Evolutionary conservation across 208 protist genomes (phyloP).

Genomic region (Sergeia podlipaevii): DNA sequence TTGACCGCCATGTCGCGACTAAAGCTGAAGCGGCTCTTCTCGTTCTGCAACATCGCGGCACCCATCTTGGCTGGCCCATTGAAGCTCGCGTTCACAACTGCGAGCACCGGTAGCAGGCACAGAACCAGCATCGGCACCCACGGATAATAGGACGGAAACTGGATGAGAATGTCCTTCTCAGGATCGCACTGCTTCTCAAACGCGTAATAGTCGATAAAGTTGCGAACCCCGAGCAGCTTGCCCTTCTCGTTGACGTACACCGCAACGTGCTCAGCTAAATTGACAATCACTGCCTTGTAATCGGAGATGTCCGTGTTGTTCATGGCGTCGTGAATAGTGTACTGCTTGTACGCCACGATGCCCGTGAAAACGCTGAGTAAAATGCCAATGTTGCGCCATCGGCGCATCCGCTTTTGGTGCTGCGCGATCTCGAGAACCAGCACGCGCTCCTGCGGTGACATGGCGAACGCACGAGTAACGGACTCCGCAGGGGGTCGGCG

Average conservation of each 20-base stretch:
- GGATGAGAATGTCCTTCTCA: constrained; percentile 55
- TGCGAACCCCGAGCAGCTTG: constrained; percentile 42
- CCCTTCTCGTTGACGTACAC: constrained; percentile 52
- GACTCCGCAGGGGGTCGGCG: constrained; percentile 32
- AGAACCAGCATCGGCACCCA: constrained; percentile 78
- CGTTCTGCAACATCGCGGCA: constrained; percentile 19
- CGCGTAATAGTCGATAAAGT: constrained; percentile 65
- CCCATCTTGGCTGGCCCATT: constrained; percentile 27
- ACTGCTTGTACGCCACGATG: constrained; percentile 27
- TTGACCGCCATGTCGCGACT: constrained; percentile 56
- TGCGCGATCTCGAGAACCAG: constrained; percentile 35
- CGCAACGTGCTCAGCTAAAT: constrained; percentile 44
- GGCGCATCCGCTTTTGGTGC: constrained; percentile 20
- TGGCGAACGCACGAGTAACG: constrained; percentile 41
- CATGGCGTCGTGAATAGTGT: constrained; percentile 25
- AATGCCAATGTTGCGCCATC: constrained; percentile 20
- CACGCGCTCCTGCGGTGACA: constrained; percentile 53
- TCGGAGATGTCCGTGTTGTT: constrained; percentile 38
- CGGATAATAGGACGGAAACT: constrained; percentile 58
- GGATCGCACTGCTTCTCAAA: constrained; percentile 61
- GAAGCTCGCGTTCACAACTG: constrained; percentile 39
- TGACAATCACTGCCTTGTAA: constrained; percentile 48
- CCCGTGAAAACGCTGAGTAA: constrained; percentile 25
- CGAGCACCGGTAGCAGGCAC: constrained; percentile 60
- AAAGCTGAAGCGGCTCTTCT: constrained; percentile 69